Evolutionary conservation across 257 asterid genomes (phyloP).

Genomic region (Solanum virginianum): DNA sequence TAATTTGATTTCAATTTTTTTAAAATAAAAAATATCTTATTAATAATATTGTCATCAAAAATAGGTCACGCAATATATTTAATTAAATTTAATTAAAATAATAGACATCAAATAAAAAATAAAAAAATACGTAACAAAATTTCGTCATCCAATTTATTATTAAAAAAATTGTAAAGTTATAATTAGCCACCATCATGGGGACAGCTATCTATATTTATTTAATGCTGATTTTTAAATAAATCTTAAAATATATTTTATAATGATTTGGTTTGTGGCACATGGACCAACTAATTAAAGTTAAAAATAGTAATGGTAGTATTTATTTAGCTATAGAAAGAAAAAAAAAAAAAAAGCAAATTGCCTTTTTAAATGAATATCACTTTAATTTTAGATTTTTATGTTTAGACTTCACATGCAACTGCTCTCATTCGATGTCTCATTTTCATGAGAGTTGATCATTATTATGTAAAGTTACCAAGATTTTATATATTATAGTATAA

Average conservation of each 20-base stretch:
- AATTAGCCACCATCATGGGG: not conserved
- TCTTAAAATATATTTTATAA: not conserved
- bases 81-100: not conserved
- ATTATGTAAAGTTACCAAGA: not conserved
- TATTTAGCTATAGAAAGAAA: no score
- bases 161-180: not conserved
- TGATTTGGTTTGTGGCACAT: not conserved
- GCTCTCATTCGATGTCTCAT: not conserved
- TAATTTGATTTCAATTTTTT: no score
- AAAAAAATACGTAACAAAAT: accelerated
- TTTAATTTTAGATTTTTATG: not conserved
- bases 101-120: not conserved
- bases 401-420: not conserved
- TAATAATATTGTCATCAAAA: not conserved
- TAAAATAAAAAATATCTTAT: no score
- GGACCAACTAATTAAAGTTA: not conserved
- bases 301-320: not conserved
- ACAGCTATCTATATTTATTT: not conserved
- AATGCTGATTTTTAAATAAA: not conserved
- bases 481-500: not conserved
- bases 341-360: no score
- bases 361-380: not conserved
- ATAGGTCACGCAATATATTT: accelerated
- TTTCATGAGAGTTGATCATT: not conserved
- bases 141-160: not conserved